Percentiles rank a stretch among this genome's conserved stretches.
Evolutionary conservation across 1,284 basidiomycete genomes (phyloP).

Genomic region (Cryptococcus amylolentus): DNA sequence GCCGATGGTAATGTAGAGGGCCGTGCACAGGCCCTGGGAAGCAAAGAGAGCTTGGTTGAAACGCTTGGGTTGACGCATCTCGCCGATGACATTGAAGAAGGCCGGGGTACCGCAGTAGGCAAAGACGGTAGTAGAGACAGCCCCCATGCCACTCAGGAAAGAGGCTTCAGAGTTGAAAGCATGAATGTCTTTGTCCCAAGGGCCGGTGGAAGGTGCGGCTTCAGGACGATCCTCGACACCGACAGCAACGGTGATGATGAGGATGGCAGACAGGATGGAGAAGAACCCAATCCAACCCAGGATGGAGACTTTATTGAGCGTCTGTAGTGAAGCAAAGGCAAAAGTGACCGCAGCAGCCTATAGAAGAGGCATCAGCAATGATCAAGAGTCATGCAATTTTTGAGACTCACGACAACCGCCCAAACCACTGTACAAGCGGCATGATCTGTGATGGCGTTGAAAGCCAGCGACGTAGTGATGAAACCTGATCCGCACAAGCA

Average conservation of each 20-base stretch:
- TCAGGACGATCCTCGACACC: conserved; percentile 42
- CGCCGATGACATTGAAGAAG: conserved; percentile 45
- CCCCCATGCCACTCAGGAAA: conserved; percentile 43
- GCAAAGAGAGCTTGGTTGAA: conserved; percentile 24
- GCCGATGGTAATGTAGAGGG: conserved; percentile 39
- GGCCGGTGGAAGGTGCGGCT: conserved; percentile 22
- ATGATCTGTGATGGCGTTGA: conserved; percentile 48
- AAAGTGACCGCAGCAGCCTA: conserved; percentile 25
- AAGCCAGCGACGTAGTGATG: conserved; percentile 43
- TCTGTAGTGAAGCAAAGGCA: conserved; percentile 33
- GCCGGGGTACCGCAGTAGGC: conserved; percentile 37
- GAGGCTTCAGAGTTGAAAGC: conserved; percentile 23
- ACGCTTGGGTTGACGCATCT: conserved; percentile 45
- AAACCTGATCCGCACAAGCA: conserved; percentile 16
- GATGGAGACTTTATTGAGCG: conserved; percentile 44
- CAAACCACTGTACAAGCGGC: conserved; percentile 46
- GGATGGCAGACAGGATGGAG: conserved; percentile 37
- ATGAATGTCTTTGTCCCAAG: conserved; percentile 33
- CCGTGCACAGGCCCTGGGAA: conserved; percentile 32
- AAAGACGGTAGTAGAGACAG: conserved; percentile 41
- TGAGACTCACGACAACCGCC: conserved; percentile 27
- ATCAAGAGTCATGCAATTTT: too few relatives aligned
- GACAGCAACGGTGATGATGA: conserved; percentile 48
- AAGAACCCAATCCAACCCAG: conserved; percentile 43
- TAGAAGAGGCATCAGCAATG: not conserved